Conservation (phyloP, 352 stramenopile species). For the Pythium insidiosum region DNA sequence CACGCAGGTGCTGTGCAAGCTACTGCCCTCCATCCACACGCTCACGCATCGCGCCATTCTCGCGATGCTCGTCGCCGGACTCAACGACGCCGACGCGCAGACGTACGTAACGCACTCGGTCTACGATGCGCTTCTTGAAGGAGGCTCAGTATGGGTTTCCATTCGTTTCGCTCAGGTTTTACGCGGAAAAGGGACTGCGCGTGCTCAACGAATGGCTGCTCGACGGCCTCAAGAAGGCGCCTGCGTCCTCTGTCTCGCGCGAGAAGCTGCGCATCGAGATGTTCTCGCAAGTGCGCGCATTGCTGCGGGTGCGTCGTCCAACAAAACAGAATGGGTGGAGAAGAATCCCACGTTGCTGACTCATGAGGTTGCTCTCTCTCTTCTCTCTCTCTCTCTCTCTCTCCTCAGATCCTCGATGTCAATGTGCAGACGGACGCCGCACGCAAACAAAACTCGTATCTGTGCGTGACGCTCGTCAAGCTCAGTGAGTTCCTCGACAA, state of each 20-base stretch:
- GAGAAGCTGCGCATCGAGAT: slow-evolving; percentile 66
- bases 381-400: too few relatives aligned
- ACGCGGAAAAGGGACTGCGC: slow-evolving; percentile 56
- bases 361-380: too few relatives aligned
- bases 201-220: slow-evolving; percentile 70
- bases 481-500: slow-evolving; percentile 62
- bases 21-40: slow-evolving; percentile 82
- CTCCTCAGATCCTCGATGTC: slow-evolving; percentile 67
- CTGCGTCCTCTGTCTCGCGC: slow-evolving; percentile 26
- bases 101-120: slow-evolving; percentile 22
- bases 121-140: too few relatives aligned
- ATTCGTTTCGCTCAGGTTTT: slow-evolving; percentile 35
- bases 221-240: slow-evolving; percentile 27
- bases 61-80: slow-evolving; percentile 56
- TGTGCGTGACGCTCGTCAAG: slow-evolving; percentile 48
- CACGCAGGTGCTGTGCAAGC: slow-evolving; percentile 72
- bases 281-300: slow-evolving; percentile 68
- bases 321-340: too few relatives aligned
- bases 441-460: slow-evolving; percentile 60
- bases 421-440: slow-evolving; percentile 59
- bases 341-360: too few relatives aligned
- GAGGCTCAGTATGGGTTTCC: too few relatives aligned
- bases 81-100: slow-evolving; percentile 63
- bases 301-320: slow-evolving; percentile 35
- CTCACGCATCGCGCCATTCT: slow-evolving; percentile 68